Conservation (phyloP, 2,329 filamentous ascomycete genomes). For the Beauveria scarabaeidicola region DNA sequence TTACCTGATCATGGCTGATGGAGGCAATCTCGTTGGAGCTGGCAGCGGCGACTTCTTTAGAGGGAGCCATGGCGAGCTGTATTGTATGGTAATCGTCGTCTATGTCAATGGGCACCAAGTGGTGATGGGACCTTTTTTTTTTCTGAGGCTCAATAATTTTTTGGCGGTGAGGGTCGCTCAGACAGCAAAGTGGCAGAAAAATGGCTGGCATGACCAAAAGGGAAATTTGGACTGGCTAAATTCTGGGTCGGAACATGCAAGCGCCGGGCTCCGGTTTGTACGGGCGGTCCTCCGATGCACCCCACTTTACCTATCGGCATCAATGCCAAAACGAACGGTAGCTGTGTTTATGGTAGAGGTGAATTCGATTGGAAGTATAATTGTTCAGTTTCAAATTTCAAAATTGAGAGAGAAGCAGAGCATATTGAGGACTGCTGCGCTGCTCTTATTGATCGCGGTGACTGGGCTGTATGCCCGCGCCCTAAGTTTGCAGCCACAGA, state of each 20-base stretch:
- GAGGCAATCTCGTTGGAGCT: constrained; percentile 24
- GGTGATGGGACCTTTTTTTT: constrained; percentile 1
- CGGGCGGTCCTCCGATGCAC: constrained; percentile 14
- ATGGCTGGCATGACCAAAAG: neutral
- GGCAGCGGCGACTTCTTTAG: constrained; percentile 29
- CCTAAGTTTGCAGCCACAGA: neutral
- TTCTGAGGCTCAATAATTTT: constrained; percentile 14
- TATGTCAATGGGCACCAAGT: neutral
- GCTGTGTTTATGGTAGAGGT: neutral
- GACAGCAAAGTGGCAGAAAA: constrained; percentile 9
- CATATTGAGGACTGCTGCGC: too few relatives aligned
- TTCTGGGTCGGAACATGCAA: constrained; percentile 25
- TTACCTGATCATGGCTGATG: constrained; percentile 35
- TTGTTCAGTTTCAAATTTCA: neutral
- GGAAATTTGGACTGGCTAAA: neutral
- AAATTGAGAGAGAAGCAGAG: too few relatives aligned
- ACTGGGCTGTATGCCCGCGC: neutral
- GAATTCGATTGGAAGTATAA: neutral
- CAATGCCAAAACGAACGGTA: neutral
- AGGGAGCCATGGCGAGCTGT: constrained; percentile 29
- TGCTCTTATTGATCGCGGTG: neutral
- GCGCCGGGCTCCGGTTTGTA: constrained; percentile 22
- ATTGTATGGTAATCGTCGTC: constrained; percentile 14
- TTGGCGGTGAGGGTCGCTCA: constrained; percentile 22
- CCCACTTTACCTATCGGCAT: constrained; percentile 13